Base-by-base conservation (phyloP, 805 yeast species). In the Nakazawaea sp. region DNA sequence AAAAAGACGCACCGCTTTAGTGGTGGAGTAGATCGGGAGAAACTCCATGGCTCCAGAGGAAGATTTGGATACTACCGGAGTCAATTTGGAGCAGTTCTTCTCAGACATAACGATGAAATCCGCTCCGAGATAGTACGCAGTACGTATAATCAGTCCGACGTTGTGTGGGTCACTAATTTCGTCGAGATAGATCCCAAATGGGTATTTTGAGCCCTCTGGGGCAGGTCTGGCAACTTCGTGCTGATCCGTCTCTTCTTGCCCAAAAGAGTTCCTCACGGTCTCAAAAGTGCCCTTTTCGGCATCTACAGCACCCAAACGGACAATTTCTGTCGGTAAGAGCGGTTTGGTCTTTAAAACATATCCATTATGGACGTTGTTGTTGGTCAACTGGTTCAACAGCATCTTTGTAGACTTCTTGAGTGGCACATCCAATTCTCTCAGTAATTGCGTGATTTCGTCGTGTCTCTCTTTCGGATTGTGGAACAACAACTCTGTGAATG, bases 101-200 rank as follows among this genome's bases (percentile, higher is more conserved):
- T 72, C 76, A 2, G 94, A 81, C 30, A 81, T 59, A 1, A 81
- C 75, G 5, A 86, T 61, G 50, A 85, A 82, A 57, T 88, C 95
- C 2, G 70, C 95, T 7, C 96, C 96, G 11, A 87, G 62, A 58
- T 69, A 87, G 58, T 78, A 81, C 0, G 94, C 90, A 2, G 88
- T 73, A 52, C 96, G 64, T 20, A 84, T 58, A 30, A 87, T 75
- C 18, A 90, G 92, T 6, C 96, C 96, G 47, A 85, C 64, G 53
- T 87, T 87, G 53, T 85, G 94, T 1, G 96, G 90, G 55, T 87
- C 96, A 11, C 84, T 75, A 30, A 88, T 68, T 41, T 83, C 86
- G 55, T 87, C 96, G 18, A 87, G 58, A 48, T 70, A 86, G 3
- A 87, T 46, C 0, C 87, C 96, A 13, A 88, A 48, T 2, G 96